Base-by-base conservation (phyloP, 768 basidiomycete genomes). In the Candolleomyces eurysporus region DNA sequence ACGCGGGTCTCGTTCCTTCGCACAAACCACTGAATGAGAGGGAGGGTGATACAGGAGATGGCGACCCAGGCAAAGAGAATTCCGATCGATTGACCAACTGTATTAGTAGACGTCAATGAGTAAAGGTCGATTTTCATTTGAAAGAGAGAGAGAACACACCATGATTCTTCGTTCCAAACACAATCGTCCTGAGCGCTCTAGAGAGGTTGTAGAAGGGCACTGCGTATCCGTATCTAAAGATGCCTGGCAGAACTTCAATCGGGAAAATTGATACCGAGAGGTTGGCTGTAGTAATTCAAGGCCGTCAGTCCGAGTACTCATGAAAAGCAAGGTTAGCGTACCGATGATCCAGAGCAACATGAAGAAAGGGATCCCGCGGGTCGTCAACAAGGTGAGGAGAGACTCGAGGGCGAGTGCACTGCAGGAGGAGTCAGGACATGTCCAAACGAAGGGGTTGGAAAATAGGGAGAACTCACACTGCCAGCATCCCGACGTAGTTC, bases 301-400 rank as follows among this genome's bases (percentile, higher is more conserved):
- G 4, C 4, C 26, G 26, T 26, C 26, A 26, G 31, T 39, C n/a
- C 16, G 31, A 22, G 26, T 16, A 4, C 14, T 9, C 14, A 22
- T 13, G 21, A 39, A 17, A 8, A 13, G 5, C 4, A 16, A 51
- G 30, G 22, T 21, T 32, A 36, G 67, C 79, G 22, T 62, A 85
- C 87, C 67, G 61, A 91, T 88, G 64, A 91, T 87, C 87, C 87
- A 89, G 10, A 82, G 56, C 48, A 89, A 75, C 71, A 90, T 79
- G 76, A 91, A 90, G 69, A 86, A 80, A 0, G 86, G 79, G 22
- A 88, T 76, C 62, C 82, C 87, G 57, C 78, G 75, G 1, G 75
- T n/a, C 0, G 85, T 88, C 56, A 90, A 67, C 19, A 90, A 56
- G 0, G 86, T 85, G 52, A 88, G 74, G 69, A 88, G 71, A 4